Base-by-base conservation (phyloP, 164 flowering plant species). In the Annona squamosa region DNA sequence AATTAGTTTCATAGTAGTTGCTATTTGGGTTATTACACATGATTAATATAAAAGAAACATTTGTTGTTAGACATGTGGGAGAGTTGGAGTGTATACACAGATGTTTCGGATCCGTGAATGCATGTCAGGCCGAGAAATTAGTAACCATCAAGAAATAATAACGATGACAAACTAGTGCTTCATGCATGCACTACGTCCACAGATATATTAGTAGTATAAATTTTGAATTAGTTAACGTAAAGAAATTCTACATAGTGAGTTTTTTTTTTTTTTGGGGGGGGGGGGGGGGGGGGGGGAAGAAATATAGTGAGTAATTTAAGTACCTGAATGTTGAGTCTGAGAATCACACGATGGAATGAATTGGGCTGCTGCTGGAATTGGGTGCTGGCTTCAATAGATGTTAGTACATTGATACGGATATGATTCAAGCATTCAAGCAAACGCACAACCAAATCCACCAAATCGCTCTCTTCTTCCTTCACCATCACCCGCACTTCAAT, bases 351-450 rank as follows among this genome's bases (percentile, higher is more conserved):
- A 52, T 69, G 47, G 19, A 73, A 56, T 26, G 84, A 59, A 68
- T 48, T 59, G 12, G 83, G 16, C 66, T 77, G 78, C 64, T 74
- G 78, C 46, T 67, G 65, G 44, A 66, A 17, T 17, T 17, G 74
- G 18, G 84, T 79, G 37, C 75, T 74, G 42, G 88, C 89, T 66
- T 90, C 83, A 69, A 91, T 64, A 70, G 85, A 86, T 57, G 81
- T 42, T 9, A 52, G 13, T 73, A 93, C 46, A 71, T 74, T 84
- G n/a, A 72, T 80, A 79, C 73, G 64, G 64, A 75, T 75, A 61
- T 68, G 79, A 65, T 80, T 91, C 78, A 93, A 72, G 75, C 87
- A 89, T 64, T 87, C 90, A 13, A 90, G 71, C 7, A 90, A 10
- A 4, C 78, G 61, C 48, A 84, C 81, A 18, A 80, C 61, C 76